These are phyloP conservation scores for Bombardia bombarda DNA, from an alignment of 495 filamentous ascomycete genomes.

Conservation along the genomic window DNA sequence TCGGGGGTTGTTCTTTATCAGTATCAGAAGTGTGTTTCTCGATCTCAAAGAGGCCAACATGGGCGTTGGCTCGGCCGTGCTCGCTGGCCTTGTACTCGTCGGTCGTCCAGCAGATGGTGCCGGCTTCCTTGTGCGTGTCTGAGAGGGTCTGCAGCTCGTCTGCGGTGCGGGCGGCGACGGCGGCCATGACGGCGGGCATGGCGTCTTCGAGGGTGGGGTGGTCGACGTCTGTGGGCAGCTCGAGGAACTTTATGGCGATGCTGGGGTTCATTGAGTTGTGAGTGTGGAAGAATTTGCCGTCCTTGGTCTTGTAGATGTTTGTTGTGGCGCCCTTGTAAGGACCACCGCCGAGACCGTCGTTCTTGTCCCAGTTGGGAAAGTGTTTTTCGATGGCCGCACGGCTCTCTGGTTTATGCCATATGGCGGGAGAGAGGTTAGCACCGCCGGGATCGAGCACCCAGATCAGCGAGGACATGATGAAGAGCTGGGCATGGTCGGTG, in stretches of 20 bases:
- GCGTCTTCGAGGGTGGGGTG: background rate
- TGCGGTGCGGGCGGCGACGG: background rate
- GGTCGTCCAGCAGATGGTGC: background rate
- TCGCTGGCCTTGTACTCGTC: background rate
- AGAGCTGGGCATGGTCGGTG: conserved; percentile 23
- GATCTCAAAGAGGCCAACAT: conserved; percentile 37
- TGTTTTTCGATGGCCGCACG: background rate
- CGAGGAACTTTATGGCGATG: background rate
- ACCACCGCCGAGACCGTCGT: conserved; percentile 11
- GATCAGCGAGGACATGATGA: conserved; percentile 9
- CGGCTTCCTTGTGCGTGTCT: background rate
- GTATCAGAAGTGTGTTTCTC: conserved; percentile 17
- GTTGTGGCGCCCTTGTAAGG: conserved; percentile 16
- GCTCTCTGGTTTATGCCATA: background rate
- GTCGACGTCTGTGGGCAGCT: background rate
- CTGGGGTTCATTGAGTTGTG: background rate
- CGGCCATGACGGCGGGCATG: background rate
- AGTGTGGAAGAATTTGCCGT: background rate
- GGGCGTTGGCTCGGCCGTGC: conserved; percentile 6
- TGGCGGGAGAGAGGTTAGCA: background rate
- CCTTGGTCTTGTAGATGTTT: background rate
- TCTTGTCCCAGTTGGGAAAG: background rate
- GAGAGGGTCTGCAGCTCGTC: background rate
- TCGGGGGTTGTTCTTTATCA: conserved; percentile 22
- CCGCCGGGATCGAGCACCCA: background rate